Percentiles rank a stretch among this genome's conserved stretches.
Evolutionary conservation across 768 basidiomycete species (phyloP).

Genomic region (Tephrocybe sp.): DNA sequence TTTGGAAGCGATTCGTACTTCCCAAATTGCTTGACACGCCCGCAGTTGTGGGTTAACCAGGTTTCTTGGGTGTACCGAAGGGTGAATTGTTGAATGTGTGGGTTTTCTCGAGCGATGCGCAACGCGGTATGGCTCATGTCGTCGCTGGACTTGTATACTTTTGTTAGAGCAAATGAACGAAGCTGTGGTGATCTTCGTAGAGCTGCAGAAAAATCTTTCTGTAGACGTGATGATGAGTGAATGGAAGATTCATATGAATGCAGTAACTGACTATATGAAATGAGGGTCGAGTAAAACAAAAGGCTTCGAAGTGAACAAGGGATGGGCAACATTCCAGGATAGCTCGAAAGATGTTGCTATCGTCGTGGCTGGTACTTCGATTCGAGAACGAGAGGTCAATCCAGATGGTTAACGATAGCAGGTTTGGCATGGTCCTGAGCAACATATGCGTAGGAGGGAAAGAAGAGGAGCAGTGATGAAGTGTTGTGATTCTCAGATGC

Average conservation of each 20-base stretch:
- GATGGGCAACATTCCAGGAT: slow-evolving; percentile 29
- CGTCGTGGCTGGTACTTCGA: slow-evolving; percentile 25
- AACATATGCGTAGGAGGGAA: slow-evolving; percentile 30
- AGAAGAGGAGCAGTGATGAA: slow-evolving; percentile 30
- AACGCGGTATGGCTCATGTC: slow-evolving; percentile 29
- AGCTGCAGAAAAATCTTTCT: slow-evolving; percentile 32
- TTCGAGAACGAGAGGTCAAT: slow-evolving; percentile 34
- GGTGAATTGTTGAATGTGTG: slow-evolving; percentile 28
- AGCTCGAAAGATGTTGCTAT: slow-evolving; percentile 26
- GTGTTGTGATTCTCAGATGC: slow-evolving; percentile 28
- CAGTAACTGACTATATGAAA: slow-evolving; percentile 30
- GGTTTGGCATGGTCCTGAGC: slow-evolving; percentile 25
- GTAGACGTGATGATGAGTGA: background rate
- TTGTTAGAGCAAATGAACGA: slow-evolving; percentile 33
- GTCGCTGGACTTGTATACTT: slow-evolving; percentile 33
- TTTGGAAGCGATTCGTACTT: slow-evolving; percentile 24
- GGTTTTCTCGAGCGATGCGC: slow-evolving; percentile 30
- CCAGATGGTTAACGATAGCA: slow-evolving; percentile 31
- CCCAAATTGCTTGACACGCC: slow-evolving; percentile 31
- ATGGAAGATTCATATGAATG: background rate
- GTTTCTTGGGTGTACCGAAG: slow-evolving; percentile 32
- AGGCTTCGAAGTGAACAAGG: slow-evolving; percentile 29
- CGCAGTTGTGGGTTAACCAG: slow-evolving; percentile 33
- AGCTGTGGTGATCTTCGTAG: slow-evolving; percentile 27
- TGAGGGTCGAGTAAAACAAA: slow-evolving; percentile 34